Evolutionary conservation across 1,284 basidiomycete genomes (phyloP), one percentile per base, ranked within the genome.

Genomic region (Earliella scabrosa): DNA sequence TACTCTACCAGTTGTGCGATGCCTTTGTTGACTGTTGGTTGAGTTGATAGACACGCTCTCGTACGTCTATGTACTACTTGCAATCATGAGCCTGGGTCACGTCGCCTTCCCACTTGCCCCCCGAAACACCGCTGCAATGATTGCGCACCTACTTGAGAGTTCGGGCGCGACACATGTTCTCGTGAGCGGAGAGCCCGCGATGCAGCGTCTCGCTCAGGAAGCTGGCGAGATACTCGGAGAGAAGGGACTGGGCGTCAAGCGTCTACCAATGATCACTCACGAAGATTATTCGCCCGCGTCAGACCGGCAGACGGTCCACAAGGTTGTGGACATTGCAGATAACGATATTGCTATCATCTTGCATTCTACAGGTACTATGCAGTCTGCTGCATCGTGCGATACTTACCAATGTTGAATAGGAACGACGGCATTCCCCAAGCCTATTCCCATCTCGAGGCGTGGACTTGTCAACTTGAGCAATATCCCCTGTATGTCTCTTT

Each of bases 361-460:
- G n/a, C 75, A 76, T 61, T 75, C 74, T 1, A 74, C 73, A 24
- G 73, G 74, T 73, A 52, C 16, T 56, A 35, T 29, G 23, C 1
- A 36, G 16, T 29, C 39, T 23, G n/a, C 18, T 16, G 16, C 23
- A 35, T 11, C 9, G 45, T 20, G 1, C 21, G 13, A 9, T 11
- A 6, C 20, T 39, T 20, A 45, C 7, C 8, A 27, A 13, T 16
- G 10, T 2, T 9, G 43, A 45, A 11, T 27, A 67, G 69, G 70
- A 7, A 65, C 68, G 11, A 71, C 66, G 14, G 59, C 68, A 2
- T 61, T 68, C 23, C 68, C 69, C 9, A 72, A 71, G 43, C 64
- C 66, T 3, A 66, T 69, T 21, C 45, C 43, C 1, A 50, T 66
- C 7, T 65, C 62, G 11, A 60, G 65, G 26, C 52, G 51, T 2